Conservation (phyloP, 2,329 filamentous ascomycete species). For the Aspergillus sp. region DNA sequence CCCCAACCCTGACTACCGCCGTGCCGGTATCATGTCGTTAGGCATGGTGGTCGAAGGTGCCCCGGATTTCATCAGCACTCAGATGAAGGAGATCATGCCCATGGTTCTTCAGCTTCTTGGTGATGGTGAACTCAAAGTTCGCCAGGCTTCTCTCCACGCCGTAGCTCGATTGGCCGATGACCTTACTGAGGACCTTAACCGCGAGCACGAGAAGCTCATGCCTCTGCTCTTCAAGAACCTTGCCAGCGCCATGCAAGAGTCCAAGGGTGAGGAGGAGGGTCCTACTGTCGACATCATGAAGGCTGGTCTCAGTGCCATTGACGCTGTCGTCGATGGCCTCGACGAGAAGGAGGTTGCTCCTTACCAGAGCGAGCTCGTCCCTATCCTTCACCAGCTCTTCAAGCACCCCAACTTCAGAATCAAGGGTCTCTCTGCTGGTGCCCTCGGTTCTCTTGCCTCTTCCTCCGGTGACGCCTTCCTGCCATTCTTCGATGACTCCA, state of each 20-base stretch:
- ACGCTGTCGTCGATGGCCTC: constrained; percentile 73
- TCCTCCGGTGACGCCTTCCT: constrained; percentile 80
- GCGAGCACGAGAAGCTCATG: constrained; percentile 82
- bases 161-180: constrained; percentile 91
- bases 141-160: constrained; percentile 82
- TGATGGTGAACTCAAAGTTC: constrained; percentile 79
- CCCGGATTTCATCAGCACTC: constrained; percentile 94
- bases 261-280: constrained; percentile 65
- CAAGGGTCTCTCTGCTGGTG: constrained; percentile 85
- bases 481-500: constrained; percentile 88
- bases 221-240: constrained; percentile 84
- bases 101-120: constrained; percentile 77
- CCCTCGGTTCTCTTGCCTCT: constrained; percentile 85
- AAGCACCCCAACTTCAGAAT: constrained; percentile 82
- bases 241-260: constrained; percentile 71
- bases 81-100: constrained; percentile 82
- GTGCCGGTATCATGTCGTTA: constrained; percentile 86
- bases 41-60: constrained; percentile 95
- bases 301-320: constrained; percentile 84
- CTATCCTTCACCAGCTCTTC: constrained; percentile 80
- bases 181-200: constrained; percentile 82
- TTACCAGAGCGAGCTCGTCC: constrained; percentile 80
- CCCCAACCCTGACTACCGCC: constrained; percentile 73
- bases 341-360: constrained; percentile 76
- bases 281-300: constrained; percentile 84